A percentile compares a stretch with the other conserved stretches of the same genome.
Evolutionary conservation across 2,329 filamentous ascomycete species (phyloP).

Genomic region (Phialophora expanda): DNA sequence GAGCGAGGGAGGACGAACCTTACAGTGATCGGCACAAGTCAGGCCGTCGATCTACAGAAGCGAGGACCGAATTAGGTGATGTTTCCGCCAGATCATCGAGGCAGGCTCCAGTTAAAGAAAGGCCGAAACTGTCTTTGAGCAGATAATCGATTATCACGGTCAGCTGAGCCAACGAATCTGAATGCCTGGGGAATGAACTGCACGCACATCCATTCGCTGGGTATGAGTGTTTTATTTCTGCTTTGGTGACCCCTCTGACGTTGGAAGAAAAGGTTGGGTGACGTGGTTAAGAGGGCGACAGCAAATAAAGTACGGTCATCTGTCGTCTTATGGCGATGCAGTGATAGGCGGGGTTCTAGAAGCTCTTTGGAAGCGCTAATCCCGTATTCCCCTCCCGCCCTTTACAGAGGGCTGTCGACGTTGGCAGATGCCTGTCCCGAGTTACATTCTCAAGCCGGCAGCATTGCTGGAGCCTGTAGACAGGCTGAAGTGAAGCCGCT

Average conservation of each 20-base stretch:
- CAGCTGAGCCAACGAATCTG: conserved; percentile 9
- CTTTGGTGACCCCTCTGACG: background rate
- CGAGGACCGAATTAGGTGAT: conserved; percentile 18
- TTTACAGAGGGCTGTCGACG: background rate
- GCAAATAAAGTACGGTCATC: conserved; percentile 5
- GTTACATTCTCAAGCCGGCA: background rate
- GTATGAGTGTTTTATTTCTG: conserved; percentile 1
- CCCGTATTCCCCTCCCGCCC: conserved; percentile 3
- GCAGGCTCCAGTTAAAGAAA: conserved; percentile 4
- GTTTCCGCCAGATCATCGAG: conserved; percentile 3
- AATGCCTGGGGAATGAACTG: conserved; percentile 2
- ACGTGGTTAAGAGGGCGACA: background rate
- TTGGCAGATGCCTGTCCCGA: background rate
- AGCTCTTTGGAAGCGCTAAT: conserved; percentile 23
- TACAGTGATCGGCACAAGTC: conserved; percentile 10
- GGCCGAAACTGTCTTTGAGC: background rate
- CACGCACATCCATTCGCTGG: background rate
- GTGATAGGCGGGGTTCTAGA: conserved; percentile 32
- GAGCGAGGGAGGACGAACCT: conserved; percentile 4
- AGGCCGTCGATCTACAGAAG: conserved; percentile 24
- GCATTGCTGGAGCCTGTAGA: conserved; percentile 4
- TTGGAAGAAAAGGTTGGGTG: background rate
- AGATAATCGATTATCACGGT: background rate
- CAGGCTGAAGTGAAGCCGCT: conserved; percentile 1
- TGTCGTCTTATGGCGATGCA: background rate